Base-by-base conservation (phyloP, 192 early-diverging fungal species). In the Coemansia sp. region DNA sequence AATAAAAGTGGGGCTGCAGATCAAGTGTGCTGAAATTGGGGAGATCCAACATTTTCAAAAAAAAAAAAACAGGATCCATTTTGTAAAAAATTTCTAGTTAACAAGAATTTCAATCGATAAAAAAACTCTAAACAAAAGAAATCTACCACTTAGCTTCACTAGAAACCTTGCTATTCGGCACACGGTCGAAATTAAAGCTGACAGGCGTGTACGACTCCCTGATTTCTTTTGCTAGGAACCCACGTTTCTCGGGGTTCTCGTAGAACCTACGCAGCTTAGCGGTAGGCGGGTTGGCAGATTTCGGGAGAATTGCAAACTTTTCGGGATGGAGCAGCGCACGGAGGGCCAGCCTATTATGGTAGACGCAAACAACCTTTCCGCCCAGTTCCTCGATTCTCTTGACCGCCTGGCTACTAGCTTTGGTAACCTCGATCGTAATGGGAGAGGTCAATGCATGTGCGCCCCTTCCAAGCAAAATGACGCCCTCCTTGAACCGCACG, bases 381-480 rank as follows among this genome's bases (percentile, higher is more conserved):
- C 95, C 96, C 2, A 85, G 80, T 37, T 80, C 72, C 68, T 98
- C 95, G 58, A 98, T 86, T 25, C 88, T 71, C 74, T 86, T 73
- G 66, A 96, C 93, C 9, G 96, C 92, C 26, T 85, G 71, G 56
- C 86, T 77, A 4, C 90, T 89, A 1, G 93, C 95, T 70, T 87
- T 82, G 0, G 92, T 90, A 15, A 96, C 94, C 68, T 94, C 94
- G 42, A 98, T 87, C 20, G 87, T 89, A 56, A 98, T 79, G 29
- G 90, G 87, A 0, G 84, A 85, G 20, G 84, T 89, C 59, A 98
- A 87, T 35, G 87, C 83, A 31, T 91, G 86, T 30, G 86, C 83
- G n/a, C 95, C 96, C 81, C 93, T 72, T 29, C 84, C 87, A 61
- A 96, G 69, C 25, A 99, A 68, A 61, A 89, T 88, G 43, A 96